These are phyloP conservation scores for Colletotrichum godetiae DNA, from an alignment of 2,329 filamentous ascomycete species.

Conservation along the genomic window DNA sequence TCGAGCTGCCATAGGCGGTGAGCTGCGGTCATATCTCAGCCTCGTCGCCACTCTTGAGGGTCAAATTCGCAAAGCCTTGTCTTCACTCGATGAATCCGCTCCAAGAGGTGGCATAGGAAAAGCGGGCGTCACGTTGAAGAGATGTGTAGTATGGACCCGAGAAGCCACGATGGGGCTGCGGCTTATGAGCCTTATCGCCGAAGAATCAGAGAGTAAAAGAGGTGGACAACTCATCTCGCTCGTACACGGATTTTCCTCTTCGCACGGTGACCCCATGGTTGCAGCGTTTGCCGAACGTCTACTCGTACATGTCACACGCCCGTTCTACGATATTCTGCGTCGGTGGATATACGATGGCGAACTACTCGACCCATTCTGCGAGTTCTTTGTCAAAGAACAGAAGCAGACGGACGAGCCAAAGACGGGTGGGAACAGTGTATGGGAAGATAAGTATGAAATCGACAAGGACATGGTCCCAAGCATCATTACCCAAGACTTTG, in stretches of 20 bases:
- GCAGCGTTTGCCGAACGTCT: slow-evolving; percentile 92
- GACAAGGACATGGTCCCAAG: slow-evolving; percentile 88
- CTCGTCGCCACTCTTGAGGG: slow-evolving; percentile 92
- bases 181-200: slow-evolving; percentile 92
- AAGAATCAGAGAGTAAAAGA: slow-evolving; percentile 84
- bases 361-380: slow-evolving; percentile 92
- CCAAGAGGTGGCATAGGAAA: slow-evolving; percentile 81
- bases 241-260: slow-evolving; percentile 92
- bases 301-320: slow-evolving; percentile 85
- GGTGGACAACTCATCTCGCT: slow-evolving; percentile 94
- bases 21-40: slow-evolving; percentile 89
- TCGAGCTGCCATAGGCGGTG: slow-evolving; percentile 84
- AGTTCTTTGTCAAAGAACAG: slow-evolving; percentile 95
- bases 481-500: slow-evolving; percentile 93
- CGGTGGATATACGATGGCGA: slow-evolving; percentile 99
- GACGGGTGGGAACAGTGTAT: slow-evolving; percentile 78
- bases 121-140: slow-evolving; percentile 90
- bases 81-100: slow-evolving; percentile 75
- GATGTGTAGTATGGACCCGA: slow-evolving; percentile 96
- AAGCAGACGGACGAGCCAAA: slow-evolving; percentile 60
- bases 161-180: slow-evolving; percentile 96
- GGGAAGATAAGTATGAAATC: slow-evolving; percentile 97
- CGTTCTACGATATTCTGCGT: slow-evolving; percentile 95
- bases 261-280: slow-evolving; percentile 95
- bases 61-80: slow-evolving; percentile 86